A percentile compares a stretch with the other conserved stretches of the same genome.
These are phyloP conservation scores for Vanrija sp. DNA, from an alignment of 1,284 basidiomycete species.

Conservation along the genomic window DNA sequence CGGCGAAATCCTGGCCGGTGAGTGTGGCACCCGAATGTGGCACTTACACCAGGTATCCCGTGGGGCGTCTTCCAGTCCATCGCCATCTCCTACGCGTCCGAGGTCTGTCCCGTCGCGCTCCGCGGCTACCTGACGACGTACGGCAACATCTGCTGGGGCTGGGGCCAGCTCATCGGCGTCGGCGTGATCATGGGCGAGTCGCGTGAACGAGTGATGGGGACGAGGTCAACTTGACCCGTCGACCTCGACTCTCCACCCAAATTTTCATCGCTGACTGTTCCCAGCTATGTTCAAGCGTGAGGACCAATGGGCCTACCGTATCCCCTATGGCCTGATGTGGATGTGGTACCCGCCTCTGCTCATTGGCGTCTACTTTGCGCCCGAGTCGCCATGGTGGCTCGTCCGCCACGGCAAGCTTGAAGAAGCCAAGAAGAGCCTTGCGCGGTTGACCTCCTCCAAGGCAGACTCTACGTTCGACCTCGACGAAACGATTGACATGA, in stretches of 20 bases:
- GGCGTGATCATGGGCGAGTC: conserved; percentile 35
- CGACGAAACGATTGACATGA: conserved; percentile 37
- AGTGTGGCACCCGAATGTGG: neutral
- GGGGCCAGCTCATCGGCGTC: conserved; percentile 37
- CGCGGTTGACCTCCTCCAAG: conserved; percentile 37
- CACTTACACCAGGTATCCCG: conserved; percentile 18
- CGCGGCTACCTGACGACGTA: conserved; percentile 46
- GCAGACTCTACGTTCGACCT: conserved; percentile 29
- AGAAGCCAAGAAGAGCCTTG: conserved; percentile 49
- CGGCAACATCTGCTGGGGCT: conserved; percentile 48
- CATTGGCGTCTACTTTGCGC: conserved; percentile 29
- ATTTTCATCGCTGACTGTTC: conserved; percentile 42
- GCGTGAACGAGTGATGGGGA: no score
- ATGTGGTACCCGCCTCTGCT: conserved; percentile 31
- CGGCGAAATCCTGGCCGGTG: conserved; percentile 27
- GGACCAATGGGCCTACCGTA: conserved; percentile 34
- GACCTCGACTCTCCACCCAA: no score
- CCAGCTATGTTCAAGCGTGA: conserved; percentile 24
- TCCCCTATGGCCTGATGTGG: conserved; percentile 35
- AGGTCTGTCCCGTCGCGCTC: conserved; percentile 48
- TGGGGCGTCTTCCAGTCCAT: conserved; percentile 30
- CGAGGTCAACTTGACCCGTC: no score
- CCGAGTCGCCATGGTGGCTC: conserved; percentile 16
- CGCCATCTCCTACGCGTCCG: conserved; percentile 42
- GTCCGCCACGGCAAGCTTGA: conserved; percentile 31